Evolutionary conservation across 108 stramenopile species (phyloP).

Genomic region (Mediolabrus comicus): DNA sequence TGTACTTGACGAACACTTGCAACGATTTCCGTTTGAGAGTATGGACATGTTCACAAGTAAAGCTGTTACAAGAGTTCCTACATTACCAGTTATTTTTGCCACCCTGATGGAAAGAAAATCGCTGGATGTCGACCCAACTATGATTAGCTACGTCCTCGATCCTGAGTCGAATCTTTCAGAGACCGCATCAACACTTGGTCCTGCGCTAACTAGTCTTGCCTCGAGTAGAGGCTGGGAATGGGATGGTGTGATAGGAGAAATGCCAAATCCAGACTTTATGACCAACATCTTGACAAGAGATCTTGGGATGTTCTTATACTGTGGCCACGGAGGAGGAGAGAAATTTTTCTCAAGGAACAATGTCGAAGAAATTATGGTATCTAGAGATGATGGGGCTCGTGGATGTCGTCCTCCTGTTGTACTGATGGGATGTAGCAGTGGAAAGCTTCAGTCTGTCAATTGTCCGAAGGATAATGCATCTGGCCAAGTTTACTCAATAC

Average conservation of each 20-base stretch:
- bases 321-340: constrained; percentile 97
- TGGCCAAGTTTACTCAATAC: constrained; percentile 31
- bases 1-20: constrained; percentile 92
- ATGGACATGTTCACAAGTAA: constrained; percentile 69
- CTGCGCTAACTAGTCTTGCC: constrained; percentile 57
- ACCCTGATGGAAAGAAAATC: constrained; percentile 49
- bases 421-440: constrained; percentile 97
- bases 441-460: constrained; percentile 78
- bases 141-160: constrained; percentile 85
- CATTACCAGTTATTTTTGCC: constrained; percentile 76
- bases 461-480: constrained; percentile 42
- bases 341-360: constrained; percentile 71
- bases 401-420: constrained; percentile 64
- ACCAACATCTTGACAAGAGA: constrained; percentile 41
- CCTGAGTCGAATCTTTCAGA: constrained; percentile 89
- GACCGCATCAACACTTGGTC: constrained; percentile 68
- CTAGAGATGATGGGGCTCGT: constrained; percentile 31
- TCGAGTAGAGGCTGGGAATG: constrained; percentile 61
- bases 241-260: constrained; percentile 73
- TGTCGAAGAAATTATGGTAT: constrained; percentile 55
- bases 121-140: constrained; percentile 48
- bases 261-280: constrained; percentile 63
- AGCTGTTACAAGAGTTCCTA: constrained; percentile 88
- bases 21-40: constrained; percentile 93
- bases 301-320: constrained; percentile 86